phyloP scores from a whole-genome alignment of 805 yeast species.

The Starmerella davenportii region DNA sequence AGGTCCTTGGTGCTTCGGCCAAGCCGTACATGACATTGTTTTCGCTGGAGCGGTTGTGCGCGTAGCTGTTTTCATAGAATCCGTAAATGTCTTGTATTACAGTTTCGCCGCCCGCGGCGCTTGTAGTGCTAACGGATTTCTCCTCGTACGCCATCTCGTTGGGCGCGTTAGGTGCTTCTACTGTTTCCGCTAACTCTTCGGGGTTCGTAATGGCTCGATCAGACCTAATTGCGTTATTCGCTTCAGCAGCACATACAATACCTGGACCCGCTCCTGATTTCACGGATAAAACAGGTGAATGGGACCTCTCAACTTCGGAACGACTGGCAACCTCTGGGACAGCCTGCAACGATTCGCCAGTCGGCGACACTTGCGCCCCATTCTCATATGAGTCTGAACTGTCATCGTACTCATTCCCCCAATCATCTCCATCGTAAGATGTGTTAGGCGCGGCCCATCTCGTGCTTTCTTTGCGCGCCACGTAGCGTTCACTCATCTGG shows the following conservation, averaged over 20 bases:
- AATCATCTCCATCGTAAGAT: slow-evolving; percentile 24
- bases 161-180: neutral
- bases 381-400: neutral
- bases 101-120: neutral
- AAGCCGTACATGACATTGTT: too few species aligned
- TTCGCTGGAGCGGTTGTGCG: slow-evolving; percentile 1
- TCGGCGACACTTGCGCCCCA: neutral
- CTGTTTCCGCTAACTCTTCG: too few species aligned
- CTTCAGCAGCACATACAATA: too few species aligned
- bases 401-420: slow-evolving; percentile 21
- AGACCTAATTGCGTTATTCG: too few species aligned
- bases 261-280: too few species aligned
- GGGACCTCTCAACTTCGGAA: too few species aligned
- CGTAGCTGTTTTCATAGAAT: slow-evolving; percentile 16
- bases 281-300: too few species aligned
- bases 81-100: slow-evolving; percentile 17
- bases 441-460: slow-evolving; percentile 24
- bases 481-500: slow-evolving; percentile 9
- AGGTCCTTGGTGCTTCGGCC: too few species aligned
- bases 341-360: too few species aligned
- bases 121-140: too few species aligned
- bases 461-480: slow-evolving; percentile 19
- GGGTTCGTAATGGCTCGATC: too few species aligned
- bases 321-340: too few species aligned
- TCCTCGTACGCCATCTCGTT: neutral